Percentiles rank a stretch among this genome's conserved stretches.
Conservation (phyloP, 192 early-diverging fungal genomes). For the Funneliformis mosseae region DNA sequence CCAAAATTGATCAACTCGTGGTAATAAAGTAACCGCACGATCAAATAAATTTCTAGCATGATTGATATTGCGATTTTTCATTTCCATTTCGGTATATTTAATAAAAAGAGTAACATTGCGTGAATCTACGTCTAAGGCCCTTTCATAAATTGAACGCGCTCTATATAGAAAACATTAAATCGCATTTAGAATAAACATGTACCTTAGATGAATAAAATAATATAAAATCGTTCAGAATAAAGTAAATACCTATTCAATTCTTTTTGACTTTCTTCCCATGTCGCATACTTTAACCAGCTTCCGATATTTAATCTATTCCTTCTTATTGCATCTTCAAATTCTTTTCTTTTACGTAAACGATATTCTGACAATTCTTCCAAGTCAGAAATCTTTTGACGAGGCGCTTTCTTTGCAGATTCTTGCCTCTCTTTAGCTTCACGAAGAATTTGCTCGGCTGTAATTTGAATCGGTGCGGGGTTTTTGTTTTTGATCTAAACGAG, state of each 20-base stretch:
- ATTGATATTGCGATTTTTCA: constrained; percentile 95
- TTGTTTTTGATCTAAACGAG: constrained; percentile 90
- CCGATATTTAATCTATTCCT: constrained; percentile 83
- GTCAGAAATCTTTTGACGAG: constrained; percentile 90
- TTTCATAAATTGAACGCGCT: constrained; percentile 86
- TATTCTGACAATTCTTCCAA: constrained; percentile 93
- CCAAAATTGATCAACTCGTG: constrained; percentile 84
- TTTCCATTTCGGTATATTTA: constrained; percentile 97
- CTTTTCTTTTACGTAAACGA: constrained; percentile 85
- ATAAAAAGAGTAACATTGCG: constrained; percentile 86
- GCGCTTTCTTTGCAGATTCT: constrained; percentile 62
- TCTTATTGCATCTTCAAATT: constrained; percentile 91
- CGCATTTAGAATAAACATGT: background rate
- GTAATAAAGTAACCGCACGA: constrained; percentile 85
- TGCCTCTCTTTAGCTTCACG: constrained; percentile 89
- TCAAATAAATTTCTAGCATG: constrained; percentile 94
- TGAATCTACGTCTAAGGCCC: constrained; percentile 89
- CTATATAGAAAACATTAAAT: constrained; percentile 39
- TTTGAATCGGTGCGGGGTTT: constrained; percentile 95
- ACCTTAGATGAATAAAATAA: background rate
- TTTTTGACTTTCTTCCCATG: constrained; percentile 91
- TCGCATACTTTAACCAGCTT: constrained; percentile 94
- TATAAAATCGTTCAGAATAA: background rate
- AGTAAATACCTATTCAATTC: constrained; percentile 73
- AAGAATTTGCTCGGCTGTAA: constrained; percentile 98